Conservation (phyloP, 2,329 filamentous ascomycete genomes). For the Ceratocystis eucalypticola region DNA sequence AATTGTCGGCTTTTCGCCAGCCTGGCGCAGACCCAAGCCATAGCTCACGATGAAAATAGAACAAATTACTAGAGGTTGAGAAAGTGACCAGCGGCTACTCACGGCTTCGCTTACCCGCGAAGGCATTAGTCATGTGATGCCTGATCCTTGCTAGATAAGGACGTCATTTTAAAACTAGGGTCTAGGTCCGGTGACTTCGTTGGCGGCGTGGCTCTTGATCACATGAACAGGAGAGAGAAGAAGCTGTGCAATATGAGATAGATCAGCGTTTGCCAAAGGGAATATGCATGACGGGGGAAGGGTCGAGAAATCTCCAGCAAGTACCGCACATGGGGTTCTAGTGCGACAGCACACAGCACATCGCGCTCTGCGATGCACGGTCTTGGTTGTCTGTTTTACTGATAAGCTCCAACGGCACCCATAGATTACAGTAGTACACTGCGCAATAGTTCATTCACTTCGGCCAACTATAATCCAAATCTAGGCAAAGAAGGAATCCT, state of each 20-base stretch:
- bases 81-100: not conserved
- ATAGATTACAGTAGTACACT: no score
- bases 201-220: not conserved
- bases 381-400: no score
- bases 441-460: not conserved
- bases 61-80: not conserved
- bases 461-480: not conserved
- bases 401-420: no score
- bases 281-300: not conserved
- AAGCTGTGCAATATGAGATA: not conserved
- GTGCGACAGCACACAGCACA: not conserved
- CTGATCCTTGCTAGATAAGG: not conserved
- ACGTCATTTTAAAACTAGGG: not conserved
- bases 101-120: conserved; percentile 1
- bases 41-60: not conserved
- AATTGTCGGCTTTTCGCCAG: conserved; percentile 14
- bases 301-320: not conserved
- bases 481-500: not conserved
- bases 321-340: not conserved
- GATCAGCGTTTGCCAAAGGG: not conserved
- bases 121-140: not conserved
- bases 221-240: not conserved
- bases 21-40: not conserved
- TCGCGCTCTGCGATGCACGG: no score
- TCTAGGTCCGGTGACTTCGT: not conserved